phyloP scores from a whole-genome alignment of 495 filamentous ascomycete genomes.

The Hypoxylon crocopeplum region DNA sequence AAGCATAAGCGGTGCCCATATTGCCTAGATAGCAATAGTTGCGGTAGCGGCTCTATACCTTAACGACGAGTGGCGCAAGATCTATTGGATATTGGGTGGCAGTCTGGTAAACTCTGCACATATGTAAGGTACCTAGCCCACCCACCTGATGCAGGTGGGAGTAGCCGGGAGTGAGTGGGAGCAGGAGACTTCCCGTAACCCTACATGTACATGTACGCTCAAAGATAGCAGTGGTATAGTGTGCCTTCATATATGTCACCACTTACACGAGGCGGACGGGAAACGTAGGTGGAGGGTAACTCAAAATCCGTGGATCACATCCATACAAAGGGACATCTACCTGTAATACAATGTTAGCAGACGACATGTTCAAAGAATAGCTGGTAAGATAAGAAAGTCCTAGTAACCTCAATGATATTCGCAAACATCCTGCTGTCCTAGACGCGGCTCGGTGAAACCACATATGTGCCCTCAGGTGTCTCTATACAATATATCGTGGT shows the following conservation, averaged over 20 bases:
- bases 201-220: not conserved
- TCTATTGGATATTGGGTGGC: conserved; percentile 2
- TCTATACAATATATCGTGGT: not conserved
- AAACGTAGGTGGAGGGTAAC: too few relatives aligned
- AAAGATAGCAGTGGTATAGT: conserved; percentile 1
- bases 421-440: too few relatives aligned
- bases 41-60: not conserved
- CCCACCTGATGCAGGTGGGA: conserved; percentile 7
- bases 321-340: too few relatives aligned
- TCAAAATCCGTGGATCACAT: too few relatives aligned
- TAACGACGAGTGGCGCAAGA: too few relatives aligned
- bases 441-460: too few relatives aligned
- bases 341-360: too few relatives aligned
- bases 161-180: not conserved
- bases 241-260: not conserved
- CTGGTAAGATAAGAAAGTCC: too few relatives aligned
- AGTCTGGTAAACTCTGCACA: conserved; percentile 8
- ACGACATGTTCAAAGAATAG: too few relatives aligned
- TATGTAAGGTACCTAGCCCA: conserved; percentile 26
- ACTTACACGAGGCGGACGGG: not conserved
- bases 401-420: too few relatives aligned
- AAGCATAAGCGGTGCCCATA: too few relatives aligned
- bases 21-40: not conserved
- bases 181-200: conserved; percentile 6
- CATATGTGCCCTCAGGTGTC: too few relatives aligned